Evolutionary conservation across 352 stramenopile species (phyloP).

Genomic region (Pythium sp.): DNA sequence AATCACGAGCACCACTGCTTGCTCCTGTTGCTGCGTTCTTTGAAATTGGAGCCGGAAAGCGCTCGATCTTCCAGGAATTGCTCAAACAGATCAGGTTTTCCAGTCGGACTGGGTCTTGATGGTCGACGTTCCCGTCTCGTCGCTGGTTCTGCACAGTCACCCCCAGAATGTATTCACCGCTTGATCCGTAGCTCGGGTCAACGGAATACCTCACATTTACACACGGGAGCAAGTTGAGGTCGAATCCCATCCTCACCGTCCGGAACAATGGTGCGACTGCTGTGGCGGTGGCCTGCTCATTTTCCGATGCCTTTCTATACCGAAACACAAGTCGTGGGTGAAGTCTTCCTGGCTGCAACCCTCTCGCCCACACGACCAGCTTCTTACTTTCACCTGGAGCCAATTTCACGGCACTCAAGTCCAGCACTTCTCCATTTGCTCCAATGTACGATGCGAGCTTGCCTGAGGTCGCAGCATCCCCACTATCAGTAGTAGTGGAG

Average conservation of each 20-base stretch:
- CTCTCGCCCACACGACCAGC: constrained; percentile 55
- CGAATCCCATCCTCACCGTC: constrained; percentile 55
- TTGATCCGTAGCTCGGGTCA: constrained; percentile 59
- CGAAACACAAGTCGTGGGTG: constrained; percentile 63
- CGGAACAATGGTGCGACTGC: constrained; percentile 25
- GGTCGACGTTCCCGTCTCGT: constrained; percentile 20
- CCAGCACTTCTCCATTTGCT: constrained; percentile 57
- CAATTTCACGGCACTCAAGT: constrained; percentile 50
- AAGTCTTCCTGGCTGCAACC: constrained; percentile 34
- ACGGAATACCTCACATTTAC: constrained; percentile 65
- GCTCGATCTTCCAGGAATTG: constrained; percentile 54
- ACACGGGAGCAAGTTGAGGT: constrained; percentile 55
- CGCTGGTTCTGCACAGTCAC: constrained; percentile 64
- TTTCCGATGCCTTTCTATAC: constrained; percentile 36
- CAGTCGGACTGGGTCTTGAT: constrained; percentile 38
- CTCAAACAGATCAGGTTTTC: constrained; percentile 65
- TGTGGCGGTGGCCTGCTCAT: constrained; percentile 15
- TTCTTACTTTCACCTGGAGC: constrained; percentile 46
- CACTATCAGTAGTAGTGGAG: constrained; percentile 15
- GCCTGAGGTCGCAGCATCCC: constrained; percentile 1
- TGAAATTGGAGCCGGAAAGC: constrained; percentile 23
- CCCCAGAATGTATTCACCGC: constrained; percentile 71
- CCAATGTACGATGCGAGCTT: constrained; percentile 55
- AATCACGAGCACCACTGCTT: constrained; percentile 24
- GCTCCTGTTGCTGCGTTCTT: background rate